A percentile compares a stretch with the other conserved stretches of the same genome.
Evolutionary conservation across 495 filamentous ascomycete species (phyloP).

Genomic region (Aspergillus nidulans): DNA sequence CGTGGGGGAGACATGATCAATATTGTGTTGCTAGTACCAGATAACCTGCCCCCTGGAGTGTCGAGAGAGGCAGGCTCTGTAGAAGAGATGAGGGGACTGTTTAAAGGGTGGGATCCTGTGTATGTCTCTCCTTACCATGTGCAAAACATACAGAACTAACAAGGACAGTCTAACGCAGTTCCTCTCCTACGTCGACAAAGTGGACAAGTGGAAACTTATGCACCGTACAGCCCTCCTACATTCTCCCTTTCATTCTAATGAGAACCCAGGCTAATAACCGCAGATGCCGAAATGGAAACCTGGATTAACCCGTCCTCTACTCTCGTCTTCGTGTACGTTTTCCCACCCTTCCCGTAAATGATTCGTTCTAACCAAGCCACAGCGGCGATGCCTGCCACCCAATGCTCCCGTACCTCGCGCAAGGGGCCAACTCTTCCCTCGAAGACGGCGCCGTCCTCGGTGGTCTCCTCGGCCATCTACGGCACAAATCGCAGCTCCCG

Average conservation of each 20-base stretch:
- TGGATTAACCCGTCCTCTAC: constrained; percentile 37
- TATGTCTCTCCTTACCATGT: constrained; percentile 7
- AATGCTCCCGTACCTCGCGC: constrained; percentile 64
- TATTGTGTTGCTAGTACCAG: constrained; percentile 65
- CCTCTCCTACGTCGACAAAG: constrained; percentile 28
- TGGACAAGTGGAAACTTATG: constrained; percentile 63
- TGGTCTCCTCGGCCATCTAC: constrained; percentile 36
- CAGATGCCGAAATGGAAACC: constrained; percentile 33
- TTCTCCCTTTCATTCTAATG: background rate
- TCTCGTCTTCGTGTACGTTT: constrained; percentile 32
- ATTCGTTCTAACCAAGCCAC: background rate
- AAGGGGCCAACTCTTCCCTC: constrained; percentile 48
- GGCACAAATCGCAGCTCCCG: constrained; percentile 36
- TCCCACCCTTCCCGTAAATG: background rate
- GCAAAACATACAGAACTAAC: background rate
- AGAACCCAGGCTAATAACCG: constrained; percentile 7
- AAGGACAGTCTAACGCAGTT: constrained; percentile 28
- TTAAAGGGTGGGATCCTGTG: constrained; percentile 56
- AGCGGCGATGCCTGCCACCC: constrained; percentile 64
- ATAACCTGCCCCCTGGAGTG: constrained; percentile 57
- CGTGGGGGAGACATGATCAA: constrained; percentile 60
- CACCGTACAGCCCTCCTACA: constrained; percentile 37
- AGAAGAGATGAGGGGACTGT: constrained; percentile 62
- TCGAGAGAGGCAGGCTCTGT: constrained; percentile 51
- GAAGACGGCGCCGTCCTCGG: constrained; percentile 52